Evolutionary conservation across 768 basidiomycete species (phyloP).

Genomic region (Termitomyces sp.): DNA sequence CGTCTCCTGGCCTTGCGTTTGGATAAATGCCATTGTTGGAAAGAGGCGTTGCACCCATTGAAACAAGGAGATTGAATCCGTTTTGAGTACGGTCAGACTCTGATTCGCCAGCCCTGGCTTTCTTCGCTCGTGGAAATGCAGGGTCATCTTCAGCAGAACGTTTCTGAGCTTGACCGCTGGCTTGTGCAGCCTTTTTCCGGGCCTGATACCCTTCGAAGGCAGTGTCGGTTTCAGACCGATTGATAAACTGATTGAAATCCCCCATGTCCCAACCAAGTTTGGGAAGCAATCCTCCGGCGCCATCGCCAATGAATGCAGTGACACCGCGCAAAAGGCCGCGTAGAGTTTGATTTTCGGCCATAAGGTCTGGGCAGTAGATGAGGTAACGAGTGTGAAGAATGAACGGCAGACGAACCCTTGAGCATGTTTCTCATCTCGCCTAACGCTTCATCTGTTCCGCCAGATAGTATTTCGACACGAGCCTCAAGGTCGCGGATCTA

Average conservation of each 20-base stretch:
- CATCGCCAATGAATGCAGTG: constrained; percentile 82
- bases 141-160: constrained; percentile 51
- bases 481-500: constrained; percentile 96
- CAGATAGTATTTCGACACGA: constrained; percentile 90
- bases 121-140: constrained; percentile 42
- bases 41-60: constrained; percentile 39
- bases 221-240: constrained; percentile 87
- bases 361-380: constrained; percentile 51
- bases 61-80: constrained; percentile 55
- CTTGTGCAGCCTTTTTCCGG: constrained; percentile 48
- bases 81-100: constrained; percentile 35
- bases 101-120: constrained; percentile 40
- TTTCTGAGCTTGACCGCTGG: constrained; percentile 38
- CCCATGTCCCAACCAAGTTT: constrained; percentile 76
- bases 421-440: constrained; percentile 80
- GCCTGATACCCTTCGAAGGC: constrained; percentile 86
- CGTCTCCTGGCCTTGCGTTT: constrained; percentile 38
- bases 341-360: constrained; percentile 86
- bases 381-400: background rate
- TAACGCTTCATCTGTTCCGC: constrained; percentile 86
- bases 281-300: constrained; percentile 70
- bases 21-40: constrained; percentile 44
- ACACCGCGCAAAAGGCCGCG: constrained; percentile 75
- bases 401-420: constrained; percentile 45
- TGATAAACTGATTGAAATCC: constrained; percentile 80